Evolutionary conservation across 495 filamentous ascomycete species (phyloP).

Genomic region (Podospora pseudopauciseta): DNA sequence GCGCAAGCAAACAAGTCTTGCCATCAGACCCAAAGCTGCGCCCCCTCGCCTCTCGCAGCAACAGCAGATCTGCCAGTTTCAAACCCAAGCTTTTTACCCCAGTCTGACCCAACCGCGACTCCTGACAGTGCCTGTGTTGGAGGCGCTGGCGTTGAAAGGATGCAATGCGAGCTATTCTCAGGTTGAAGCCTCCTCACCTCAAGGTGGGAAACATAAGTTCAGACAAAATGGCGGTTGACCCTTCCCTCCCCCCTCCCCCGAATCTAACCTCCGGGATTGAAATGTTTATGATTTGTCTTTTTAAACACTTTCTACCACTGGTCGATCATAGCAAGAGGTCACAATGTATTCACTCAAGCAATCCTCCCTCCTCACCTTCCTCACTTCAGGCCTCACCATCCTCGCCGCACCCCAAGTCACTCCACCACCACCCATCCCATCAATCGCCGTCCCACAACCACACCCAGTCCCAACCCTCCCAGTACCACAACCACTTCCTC

Average conservation of each 20-base stretch:
- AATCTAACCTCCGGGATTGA: neutral
- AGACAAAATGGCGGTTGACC: neutral
- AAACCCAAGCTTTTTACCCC: neutral
- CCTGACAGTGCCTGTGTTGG: neutral
- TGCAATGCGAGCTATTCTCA: neutral
- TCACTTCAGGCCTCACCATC: neutral
- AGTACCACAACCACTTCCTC: neutral
- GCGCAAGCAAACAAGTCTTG: neutral
- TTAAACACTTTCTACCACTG: neutral
- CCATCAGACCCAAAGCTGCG: neutral
- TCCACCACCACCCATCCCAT: neutral
- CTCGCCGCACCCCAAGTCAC: neutral
- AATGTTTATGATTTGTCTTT: neutral
- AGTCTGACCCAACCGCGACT: neutral
- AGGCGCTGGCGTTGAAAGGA: neutral
- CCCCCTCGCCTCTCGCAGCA: neutral
- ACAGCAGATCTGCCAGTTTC: neutral
- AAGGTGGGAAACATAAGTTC: neutral
- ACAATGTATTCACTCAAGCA: neutral
- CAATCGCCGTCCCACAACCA: neutral
- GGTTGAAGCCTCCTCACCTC: neutral
- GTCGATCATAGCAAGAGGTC: neutral
- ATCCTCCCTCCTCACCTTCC: neutral
- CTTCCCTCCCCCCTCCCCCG: too few relatives aligned
- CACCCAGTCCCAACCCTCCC: neutral